These are phyloP conservation scores for Fomitopsis pinicola DNA, from an alignment of 1,284 basidiomycete species.

Conservation along the genomic window DNA sequence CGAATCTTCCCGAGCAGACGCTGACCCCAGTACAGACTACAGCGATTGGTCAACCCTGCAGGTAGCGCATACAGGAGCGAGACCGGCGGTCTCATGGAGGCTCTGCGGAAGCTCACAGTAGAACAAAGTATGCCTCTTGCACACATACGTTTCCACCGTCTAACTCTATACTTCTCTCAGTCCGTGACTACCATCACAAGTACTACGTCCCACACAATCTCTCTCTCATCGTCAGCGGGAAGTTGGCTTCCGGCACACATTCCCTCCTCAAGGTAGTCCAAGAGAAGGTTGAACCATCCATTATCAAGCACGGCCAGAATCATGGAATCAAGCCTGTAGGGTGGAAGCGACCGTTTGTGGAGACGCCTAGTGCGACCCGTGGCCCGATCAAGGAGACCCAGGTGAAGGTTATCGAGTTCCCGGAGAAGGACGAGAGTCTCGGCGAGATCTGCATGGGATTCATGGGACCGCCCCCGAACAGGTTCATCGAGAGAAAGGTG, in stretches of 20 bases:
- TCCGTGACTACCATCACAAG: slow-evolving; percentile 84
- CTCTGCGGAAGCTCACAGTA: slow-evolving; percentile 80
- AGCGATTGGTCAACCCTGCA: slow-evolving; percentile 77
- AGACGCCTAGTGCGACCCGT: slow-evolving; percentile 74
- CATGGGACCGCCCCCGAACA: slow-evolving; percentile 73
- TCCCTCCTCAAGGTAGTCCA: slow-evolving; percentile 77
- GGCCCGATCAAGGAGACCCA: slow-evolving; percentile 51
- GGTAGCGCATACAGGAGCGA: slow-evolving; percentile 93
- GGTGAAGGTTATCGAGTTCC: slow-evolving; percentile 70
- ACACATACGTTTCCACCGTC: background rate
- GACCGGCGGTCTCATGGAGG: slow-evolving; percentile 95
- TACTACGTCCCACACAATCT: slow-evolving; percentile 97
- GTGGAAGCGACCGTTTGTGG: slow-evolving; percentile 95
- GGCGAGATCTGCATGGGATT: slow-evolving; percentile 85
- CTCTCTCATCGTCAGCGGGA: slow-evolving; percentile 79
- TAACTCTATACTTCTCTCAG: slow-evolving; percentile 35
- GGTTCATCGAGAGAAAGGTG: slow-evolving; percentile 77
- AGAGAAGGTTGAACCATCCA: slow-evolving; percentile 75
- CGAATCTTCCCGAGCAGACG: slow-evolving; percentile 1
- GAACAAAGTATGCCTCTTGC: slow-evolving; percentile 70
- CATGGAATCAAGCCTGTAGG: slow-evolving; percentile 64
- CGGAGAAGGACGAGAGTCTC: slow-evolving; percentile 95
- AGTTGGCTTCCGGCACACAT: slow-evolving; percentile 65
- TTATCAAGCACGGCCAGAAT: slow-evolving; percentile 72
- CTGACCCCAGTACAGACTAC: slow-evolving; percentile 47